Evolutionary conservation across 108 stramenopile species (phyloP).

Genomic region (Nitzschia sp.): DNA sequence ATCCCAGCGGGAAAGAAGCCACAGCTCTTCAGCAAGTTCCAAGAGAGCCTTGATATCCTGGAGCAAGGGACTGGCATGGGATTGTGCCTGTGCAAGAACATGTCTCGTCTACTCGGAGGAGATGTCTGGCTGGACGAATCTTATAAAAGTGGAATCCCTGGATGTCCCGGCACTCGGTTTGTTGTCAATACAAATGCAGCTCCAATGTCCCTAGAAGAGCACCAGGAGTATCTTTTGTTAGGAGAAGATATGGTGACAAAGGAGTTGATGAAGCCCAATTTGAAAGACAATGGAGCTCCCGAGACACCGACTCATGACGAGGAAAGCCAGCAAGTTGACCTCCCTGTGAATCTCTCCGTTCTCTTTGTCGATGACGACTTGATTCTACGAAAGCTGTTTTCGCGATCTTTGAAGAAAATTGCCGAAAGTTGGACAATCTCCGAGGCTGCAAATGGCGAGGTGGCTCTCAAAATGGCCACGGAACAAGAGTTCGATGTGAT

Average conservation of each 20-base stretch:
- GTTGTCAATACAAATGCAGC: slow-evolving; percentile 9
- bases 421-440: slow-evolving; percentile 41
- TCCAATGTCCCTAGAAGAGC: not conserved
- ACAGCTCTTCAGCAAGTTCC: slow-evolving; percentile 46
- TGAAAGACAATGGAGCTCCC: not conserved
- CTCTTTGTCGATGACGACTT: slow-evolving; percentile 61
- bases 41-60: slow-evolving; percentile 45
- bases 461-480: slow-evolving; percentile 31
- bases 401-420: slow-evolving; percentile 35
- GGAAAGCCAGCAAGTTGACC: not conserved
- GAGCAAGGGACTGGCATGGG: slow-evolving; percentile 54
- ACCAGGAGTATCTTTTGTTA: not conserved
- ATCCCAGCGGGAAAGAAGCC: slow-evolving; percentile 37
- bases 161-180: slow-evolving; percentile 45
- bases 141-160: slow-evolving; percentile 43
- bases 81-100: slow-evolving; percentile 34
- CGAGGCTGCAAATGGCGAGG: slow-evolving; percentile 52
- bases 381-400: slow-evolving; percentile 53
- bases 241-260: not conserved
- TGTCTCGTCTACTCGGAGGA: slow-evolving; percentile 40
- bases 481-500: slow-evolving; percentile 50
- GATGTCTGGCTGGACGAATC: slow-evolving; percentile 42
- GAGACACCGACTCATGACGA: not conserved
- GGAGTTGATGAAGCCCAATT: not conserved
- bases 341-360: slow-evolving; percentile 34